A percentile compares a stretch with the other conserved stretches of the same genome.
Conservation (phyloP, 192 early-diverging fungal species). For the Entrophospora sp. region DNA sequence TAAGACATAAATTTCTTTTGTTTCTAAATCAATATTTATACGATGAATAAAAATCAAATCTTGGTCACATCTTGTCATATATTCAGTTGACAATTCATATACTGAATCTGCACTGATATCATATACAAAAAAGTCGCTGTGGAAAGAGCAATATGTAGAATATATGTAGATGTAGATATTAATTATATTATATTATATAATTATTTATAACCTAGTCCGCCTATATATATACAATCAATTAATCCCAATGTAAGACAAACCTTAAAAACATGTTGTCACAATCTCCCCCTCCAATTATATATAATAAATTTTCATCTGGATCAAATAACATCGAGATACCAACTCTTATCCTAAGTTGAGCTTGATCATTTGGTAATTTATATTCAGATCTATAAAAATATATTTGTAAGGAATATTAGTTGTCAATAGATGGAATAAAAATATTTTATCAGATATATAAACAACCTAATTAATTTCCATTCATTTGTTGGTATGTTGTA, state of each 20-base stretch:
- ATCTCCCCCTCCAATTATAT: slow-evolving; percentile 87
- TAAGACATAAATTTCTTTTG: slow-evolving; percentile 82
- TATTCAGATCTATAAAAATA: neutral
- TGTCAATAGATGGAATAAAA: neutral
- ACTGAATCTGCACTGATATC: slow-evolving; percentile 72
- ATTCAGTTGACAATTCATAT: slow-evolving; percentile 69
- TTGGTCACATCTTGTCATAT: slow-evolving; percentile 63
- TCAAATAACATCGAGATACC: slow-evolving; percentile 90
- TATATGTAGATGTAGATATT: too few relatives aligned
- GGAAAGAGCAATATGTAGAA: too few relatives aligned
- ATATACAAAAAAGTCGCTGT: slow-evolving; percentile 73
- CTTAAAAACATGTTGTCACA: slow-evolving; percentile 67
- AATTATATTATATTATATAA: too few relatives aligned
- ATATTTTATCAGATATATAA: slow-evolving; percentile 37
- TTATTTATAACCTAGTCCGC: too few relatives aligned
- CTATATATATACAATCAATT: neutral
- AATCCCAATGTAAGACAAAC: neutral
- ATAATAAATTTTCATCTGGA: slow-evolving; percentile 37
- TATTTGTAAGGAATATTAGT: neutral
- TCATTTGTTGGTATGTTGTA: slow-evolving; percentile 58
- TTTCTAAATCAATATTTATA: slow-evolving; percentile 68
- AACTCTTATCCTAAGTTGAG: slow-evolving; percentile 73
- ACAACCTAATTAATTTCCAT: slow-evolving; percentile 72
- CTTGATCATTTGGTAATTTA: slow-evolving; percentile 20
- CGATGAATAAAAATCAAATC: slow-evolving; percentile 77